Evolutionary conservation across 495 filamentous ascomycete species (phyloP), one percentile per base, ranked within the genome.

Genomic region (Hypomontagnella monticulosa): DNA sequence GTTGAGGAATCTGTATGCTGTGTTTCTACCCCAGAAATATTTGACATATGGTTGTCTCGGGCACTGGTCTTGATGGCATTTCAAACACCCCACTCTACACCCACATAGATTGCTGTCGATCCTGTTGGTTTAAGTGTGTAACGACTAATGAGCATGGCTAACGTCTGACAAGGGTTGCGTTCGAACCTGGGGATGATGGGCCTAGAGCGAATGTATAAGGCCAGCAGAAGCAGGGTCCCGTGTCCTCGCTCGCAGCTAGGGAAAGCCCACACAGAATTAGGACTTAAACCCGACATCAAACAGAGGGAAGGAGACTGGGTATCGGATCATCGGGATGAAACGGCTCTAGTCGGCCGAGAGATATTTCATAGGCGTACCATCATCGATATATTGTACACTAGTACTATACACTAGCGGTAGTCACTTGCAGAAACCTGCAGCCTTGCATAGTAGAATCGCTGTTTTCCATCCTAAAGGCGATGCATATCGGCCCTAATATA

Each of bases 31-130:
- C 47, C 44, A 52, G 50, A 50, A 44, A 67, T n/a, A 54, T 48
- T 58, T 63, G 49, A 34, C 54, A 55, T 59, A 55, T 56, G 37
- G 37, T 63, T 63, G 53, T 60, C 59, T 68, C 49, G 49, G 49
- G 14, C 56, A 33, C 16, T 15, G n/a, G 37, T 52, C n/a, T 19
- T 50, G 23, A 49, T 23, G 15, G 14, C 15, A 44, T 30, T 15
- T 32, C 23, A 4, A 14, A 37, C 12, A 8, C 32, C 49, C 34
- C 37, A 10, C 38, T 9, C n/a, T 18, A 43, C 38, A 18, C 48
- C 54, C 38, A 18, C 48, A 48, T 51, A 23, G 56, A 60, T 42
- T 23, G 9, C 16, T 38, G 36, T 44, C 14, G 42, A 63, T 57
- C 54, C 63, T 32, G 43, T 15, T 20, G 43, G 43, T 34, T 54